phyloP scores from a whole-genome alignment of 345 rosid genomes.

The Dovyalis caffra region DNA sequence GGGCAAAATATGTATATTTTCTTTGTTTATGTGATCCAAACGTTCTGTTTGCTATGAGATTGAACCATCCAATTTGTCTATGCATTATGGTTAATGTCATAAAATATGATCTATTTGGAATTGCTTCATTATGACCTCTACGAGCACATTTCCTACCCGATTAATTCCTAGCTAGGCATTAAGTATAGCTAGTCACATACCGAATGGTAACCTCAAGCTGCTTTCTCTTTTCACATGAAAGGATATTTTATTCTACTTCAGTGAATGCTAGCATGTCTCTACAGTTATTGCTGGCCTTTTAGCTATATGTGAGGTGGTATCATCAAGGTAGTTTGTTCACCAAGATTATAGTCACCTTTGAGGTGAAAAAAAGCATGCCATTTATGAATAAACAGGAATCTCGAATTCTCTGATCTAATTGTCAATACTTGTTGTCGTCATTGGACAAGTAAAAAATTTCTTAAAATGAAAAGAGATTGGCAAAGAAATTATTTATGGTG shows the following conservation, averaged over 20 bases:
- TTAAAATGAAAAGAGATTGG: not conserved
- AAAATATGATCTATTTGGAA: not conserved
- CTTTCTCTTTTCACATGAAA: not conserved
- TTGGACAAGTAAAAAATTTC: not conserved
- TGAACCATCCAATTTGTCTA: constrained; percentile 2
- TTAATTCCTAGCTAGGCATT: not conserved
- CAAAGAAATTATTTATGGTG: not conserved
- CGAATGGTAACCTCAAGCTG: not conserved
- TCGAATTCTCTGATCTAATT: too few relatives aligned
- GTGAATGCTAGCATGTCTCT: too few relatives aligned
- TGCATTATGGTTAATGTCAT: not conserved
- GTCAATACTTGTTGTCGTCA: not conserved
- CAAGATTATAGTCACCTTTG: not conserved
- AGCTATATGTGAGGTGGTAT: too few relatives aligned
- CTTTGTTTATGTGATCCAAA: constrained; percentile 5
- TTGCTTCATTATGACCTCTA: not conserved
- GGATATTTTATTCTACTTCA: not conserved
- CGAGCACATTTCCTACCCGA: not conserved
- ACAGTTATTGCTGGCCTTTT: too few relatives aligned
- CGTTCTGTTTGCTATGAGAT: not conserved
- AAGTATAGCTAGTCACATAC: not conserved
- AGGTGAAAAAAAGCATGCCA: not conserved
- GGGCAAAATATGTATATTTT: not conserved
- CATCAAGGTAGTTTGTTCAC: not conserved
- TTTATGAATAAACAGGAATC: not conserved